Evolutionary conservation across 495 filamentous ascomycete species (phyloP), one percentile per base, ranked within the genome.

Genomic region (Hyphodiscus hymeniophilus): DNA sequence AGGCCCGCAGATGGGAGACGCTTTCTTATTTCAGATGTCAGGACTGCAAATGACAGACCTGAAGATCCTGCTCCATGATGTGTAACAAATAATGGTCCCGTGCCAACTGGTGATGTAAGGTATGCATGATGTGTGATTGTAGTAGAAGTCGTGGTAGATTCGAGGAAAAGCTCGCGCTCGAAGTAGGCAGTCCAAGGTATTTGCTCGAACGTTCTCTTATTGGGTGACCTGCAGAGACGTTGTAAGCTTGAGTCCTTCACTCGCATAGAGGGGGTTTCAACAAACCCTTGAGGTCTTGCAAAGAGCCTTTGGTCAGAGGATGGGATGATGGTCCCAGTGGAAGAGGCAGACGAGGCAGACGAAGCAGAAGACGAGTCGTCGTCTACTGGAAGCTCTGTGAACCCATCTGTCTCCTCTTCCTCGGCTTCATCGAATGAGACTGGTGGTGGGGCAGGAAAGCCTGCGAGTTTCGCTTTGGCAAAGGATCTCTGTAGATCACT

Each of bases 51-150:
- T 3, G 89, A 91, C 18, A 94, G 74, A 12, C 83, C 89, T 0
- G 87, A 91, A 10, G 89, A 94, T 28, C 89, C 89, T 33, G 87
- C 89, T 16, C 89, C 89, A 64, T 95, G 89, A 55, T 95, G 89
- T 63, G 79, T 82, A 39, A 95, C 81, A 60, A 95, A 91, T 3
- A 99, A 73, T 0, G 91, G 89, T 0, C 81, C 82, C 6, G 71
- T 64, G 11, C 63, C 61, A 38, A 67, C 63, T 5, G 81, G 79
- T 0, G 79, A 80, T 31, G 79, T 94, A 23, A 96, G 66, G 62
- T 99, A 99, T 48, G 80, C 84, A 70, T 97, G 91, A 64, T 88
- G 82, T 38, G 73, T 77, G 24, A 86, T 75, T n/a, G 52, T 49
- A 32, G 45, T 48, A 17, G 51, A 44, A 16, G 57, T 67, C 57